Base-by-base conservation (phyloP, 202 grass and related monocot genomes). In the Zizania palustris region DNA sequence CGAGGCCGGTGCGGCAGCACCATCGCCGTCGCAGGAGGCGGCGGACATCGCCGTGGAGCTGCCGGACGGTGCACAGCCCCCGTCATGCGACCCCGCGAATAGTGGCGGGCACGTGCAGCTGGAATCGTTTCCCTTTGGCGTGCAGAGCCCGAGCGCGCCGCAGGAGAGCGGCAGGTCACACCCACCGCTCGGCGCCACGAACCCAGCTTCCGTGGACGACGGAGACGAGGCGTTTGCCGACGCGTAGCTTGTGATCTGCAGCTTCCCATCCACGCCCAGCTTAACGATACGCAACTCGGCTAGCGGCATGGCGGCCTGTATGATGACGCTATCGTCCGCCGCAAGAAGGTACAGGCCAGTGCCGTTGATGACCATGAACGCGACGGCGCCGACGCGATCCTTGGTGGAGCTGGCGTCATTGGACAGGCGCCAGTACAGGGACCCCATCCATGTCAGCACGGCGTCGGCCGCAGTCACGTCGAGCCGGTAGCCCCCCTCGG, bases 101-200 rank as follows among this genome's bases (percentile, higher is more conserved):
- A 15, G 28, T 4, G 62, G 70, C 15, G 91, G 89, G 59, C 91
- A 97, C 54, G 65, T 73, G 79, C 95, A 94, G n/a, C 11, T 8
- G 60, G 87, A 78, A 0, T n/a, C 20, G 39, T 93, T 90, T 9
- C 70, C 73, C 40, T 40, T 56, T 48, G 69, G 34, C 5, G 73
- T 53, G 87, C 95, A 98, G 61, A 98, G 61, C 50, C 86, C 80
- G 37, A 98, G 87, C 19, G 83, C 59, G 50, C 77, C 80, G 5
- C 91, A 98, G 6, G 85, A 75, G 7, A 85, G 77, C 3, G 95
- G 95, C 57, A 94, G 72, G 5, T 92, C 89, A 19, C 95, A 98
- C 5, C 19, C 74, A 1, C 61, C 65, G 33, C 44, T 79, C n/a
- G 87, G 95, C 69, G 80, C 87, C 6, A 64, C 46, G 74, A 95